Conservation (phyloP, 139 green algal species). For the Micromonas pusilla region DNA sequence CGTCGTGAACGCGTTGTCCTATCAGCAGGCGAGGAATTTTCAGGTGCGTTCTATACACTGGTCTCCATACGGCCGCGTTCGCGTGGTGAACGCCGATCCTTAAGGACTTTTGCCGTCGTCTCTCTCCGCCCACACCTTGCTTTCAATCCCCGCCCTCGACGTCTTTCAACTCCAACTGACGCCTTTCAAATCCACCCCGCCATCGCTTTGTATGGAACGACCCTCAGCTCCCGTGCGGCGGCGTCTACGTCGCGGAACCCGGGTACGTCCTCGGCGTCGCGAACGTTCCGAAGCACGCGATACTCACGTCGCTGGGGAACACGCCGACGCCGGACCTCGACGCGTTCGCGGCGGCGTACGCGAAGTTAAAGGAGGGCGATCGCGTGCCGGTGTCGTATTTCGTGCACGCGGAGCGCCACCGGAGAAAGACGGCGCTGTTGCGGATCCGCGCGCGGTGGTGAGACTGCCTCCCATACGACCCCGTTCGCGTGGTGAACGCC, state of each 20-base stretch:
- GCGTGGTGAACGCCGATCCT: too few relatives aligned
- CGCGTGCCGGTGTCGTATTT: constrained; percentile 69
- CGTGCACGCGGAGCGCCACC: constrained; percentile 38
- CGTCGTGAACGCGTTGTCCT: constrained; percentile 62
- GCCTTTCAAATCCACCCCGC: too few relatives aligned
- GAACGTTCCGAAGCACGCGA: constrained; percentile 64
- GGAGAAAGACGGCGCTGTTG: constrained; percentile 40
- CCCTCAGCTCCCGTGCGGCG: constrained; percentile 41
- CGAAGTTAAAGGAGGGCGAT: constrained; percentile 45
- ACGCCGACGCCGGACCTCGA: constrained; percentile 57
- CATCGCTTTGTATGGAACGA: too few relatives aligned
- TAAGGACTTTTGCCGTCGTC: too few relatives aligned
- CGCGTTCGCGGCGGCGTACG: constrained; percentile 38
- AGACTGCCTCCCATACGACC: too few relatives aligned
- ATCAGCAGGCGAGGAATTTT: constrained; percentile 57
- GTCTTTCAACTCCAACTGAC: too few relatives aligned
- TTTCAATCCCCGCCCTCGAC: too few relatives aligned
- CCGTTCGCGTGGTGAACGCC: too few relatives aligned
- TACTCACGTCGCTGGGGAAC: constrained; percentile 63
- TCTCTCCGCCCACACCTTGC: too few relatives aligned
- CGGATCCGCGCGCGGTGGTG: constrained; percentile 64
- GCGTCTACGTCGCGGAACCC: constrained; percentile 79
- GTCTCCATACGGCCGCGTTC: too few relatives aligned
- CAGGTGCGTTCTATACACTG: too few relatives aligned
- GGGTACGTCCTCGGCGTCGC: constrained; percentile 48